Conservation (phyloP, 2,329 filamentous ascomycete genomes). For the Beauveria caledonica region DNA sequence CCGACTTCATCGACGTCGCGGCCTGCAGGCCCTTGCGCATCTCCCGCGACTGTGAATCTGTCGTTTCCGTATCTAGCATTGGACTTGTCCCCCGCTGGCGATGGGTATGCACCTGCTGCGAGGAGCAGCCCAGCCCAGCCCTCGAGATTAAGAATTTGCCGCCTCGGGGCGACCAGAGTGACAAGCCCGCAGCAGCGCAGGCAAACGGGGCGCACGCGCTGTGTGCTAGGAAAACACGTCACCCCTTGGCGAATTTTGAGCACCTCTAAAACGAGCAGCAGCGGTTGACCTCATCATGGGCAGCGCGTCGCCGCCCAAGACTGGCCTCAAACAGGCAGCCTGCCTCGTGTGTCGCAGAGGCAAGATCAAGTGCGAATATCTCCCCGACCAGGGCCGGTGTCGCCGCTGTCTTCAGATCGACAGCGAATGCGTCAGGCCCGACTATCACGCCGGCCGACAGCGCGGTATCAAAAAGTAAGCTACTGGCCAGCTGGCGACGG, state of each 20-base stretch:
- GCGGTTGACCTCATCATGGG: neutral
- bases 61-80: neutral
- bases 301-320: neutral
- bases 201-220: neutral
- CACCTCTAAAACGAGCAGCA: no score
- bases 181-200: neutral
- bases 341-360: constrained; percentile 58
- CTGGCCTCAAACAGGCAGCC: constrained; percentile 36
- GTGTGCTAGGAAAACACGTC: neutral
- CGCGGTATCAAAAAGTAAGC: constrained; percentile 70
- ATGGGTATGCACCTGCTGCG: neutral
- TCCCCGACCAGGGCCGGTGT: constrained; percentile 43
- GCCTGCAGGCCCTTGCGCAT: neutral
- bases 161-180: neutral
- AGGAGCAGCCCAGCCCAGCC: neutral
- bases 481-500: neutral
- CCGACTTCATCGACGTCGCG: neutral
- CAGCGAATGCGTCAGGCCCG: constrained; percentile 57
- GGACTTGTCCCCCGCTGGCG: neutral
- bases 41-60: neutral
- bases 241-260: no score
- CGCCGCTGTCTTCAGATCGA: constrained; percentile 52
- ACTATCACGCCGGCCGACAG: constrained; percentile 64
- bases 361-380: constrained; percentile 60
- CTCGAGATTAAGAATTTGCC: neutral